Percentiles rank a stretch among this genome's conserved stretches.
These are phyloP conservation scores for Tulasnella sp. DNA, from an alignment of 768 basidiomycete species.

Conservation along the genomic window DNA sequence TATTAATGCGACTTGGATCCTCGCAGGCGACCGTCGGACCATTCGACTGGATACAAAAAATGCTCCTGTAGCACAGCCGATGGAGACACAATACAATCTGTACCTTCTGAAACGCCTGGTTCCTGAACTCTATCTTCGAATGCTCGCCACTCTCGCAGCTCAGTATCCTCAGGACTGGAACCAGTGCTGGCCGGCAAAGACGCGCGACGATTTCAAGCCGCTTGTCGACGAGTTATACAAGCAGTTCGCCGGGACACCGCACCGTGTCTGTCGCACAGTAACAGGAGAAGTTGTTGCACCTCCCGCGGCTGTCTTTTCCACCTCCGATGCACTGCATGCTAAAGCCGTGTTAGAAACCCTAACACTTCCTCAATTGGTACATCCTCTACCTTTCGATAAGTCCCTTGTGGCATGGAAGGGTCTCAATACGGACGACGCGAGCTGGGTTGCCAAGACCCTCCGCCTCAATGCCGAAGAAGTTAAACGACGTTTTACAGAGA, in stretches of 20 bases:
- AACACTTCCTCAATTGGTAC: background rate
- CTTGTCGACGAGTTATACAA: constrained; percentile 28
- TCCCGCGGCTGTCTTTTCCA: background rate
- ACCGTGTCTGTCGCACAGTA: background rate
- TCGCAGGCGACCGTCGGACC: background rate
- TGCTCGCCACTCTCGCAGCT: background rate
- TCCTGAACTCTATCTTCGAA: background rate
- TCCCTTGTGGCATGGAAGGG: background rate
- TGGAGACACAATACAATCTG: background rate
- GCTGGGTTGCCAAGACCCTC: background rate
- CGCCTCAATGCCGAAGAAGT: background rate
- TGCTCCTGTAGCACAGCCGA: background rate
- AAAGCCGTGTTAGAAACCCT: background rate
- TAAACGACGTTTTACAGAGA: background rate
- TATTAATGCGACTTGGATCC: background rate
- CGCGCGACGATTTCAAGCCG: constrained; percentile 24
- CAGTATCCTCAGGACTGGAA: too few species aligned
- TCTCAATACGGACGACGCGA: background rate
- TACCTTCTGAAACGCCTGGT: background rate
- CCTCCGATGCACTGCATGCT: background rate
- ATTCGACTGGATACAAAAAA: background rate
- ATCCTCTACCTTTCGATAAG: background rate
- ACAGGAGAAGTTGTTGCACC: background rate
- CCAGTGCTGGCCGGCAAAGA: constrained; percentile 16
- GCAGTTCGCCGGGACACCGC: constrained; percentile 28